Evolutionary conservation across 371 early-diverging fungal genomes (phyloP).

Genomic region (Nematocida sp.): DNA sequence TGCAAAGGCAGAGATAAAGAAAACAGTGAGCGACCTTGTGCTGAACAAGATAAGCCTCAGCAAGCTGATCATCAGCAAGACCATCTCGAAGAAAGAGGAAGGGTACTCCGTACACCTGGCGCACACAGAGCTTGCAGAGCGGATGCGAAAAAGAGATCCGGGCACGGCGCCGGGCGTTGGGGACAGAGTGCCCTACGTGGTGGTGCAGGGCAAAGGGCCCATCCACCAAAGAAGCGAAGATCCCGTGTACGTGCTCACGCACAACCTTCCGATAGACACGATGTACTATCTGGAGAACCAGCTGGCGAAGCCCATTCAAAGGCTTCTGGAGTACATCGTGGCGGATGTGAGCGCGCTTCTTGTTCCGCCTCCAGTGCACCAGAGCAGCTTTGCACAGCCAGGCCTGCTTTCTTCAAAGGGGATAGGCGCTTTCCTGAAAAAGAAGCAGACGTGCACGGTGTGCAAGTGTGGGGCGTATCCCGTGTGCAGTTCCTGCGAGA

Average conservation of each 20-base stretch:
- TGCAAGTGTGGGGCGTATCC: slow-evolving; percentile 79
- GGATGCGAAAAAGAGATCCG: slow-evolving; percentile 89
- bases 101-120: slow-evolving; percentile 93
- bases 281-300: slow-evolving; percentile 97
- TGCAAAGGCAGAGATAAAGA: slow-evolving; percentile 78
- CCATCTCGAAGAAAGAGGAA: slow-evolving; percentile 75
- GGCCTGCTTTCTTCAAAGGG: background rate
- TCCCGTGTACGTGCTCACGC: slow-evolving; percentile 92
- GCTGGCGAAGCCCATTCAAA: slow-evolving; percentile 81
- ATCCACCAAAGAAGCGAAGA: slow-evolving; percentile 97
- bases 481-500: slow-evolving; percentile 67
- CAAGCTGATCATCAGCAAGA: slow-evolving; percentile 91
- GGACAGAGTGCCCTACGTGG: slow-evolving; percentile 98
- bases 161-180: slow-evolving; percentile 80
- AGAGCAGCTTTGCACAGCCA: slow-evolving; percentile 76
- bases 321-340: slow-evolving; percentile 95
- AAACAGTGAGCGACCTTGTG: slow-evolving; percentile 79
- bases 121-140: slow-evolving; percentile 86
- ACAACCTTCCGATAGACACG: slow-evolving; percentile 95
- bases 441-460: slow-evolving; percentile 78
- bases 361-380: slow-evolving; percentile 80
- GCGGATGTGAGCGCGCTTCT: slow-evolving; percentile 74
- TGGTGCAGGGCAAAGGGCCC: slow-evolving; percentile 76
- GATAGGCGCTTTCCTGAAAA: slow-evolving; percentile 82
- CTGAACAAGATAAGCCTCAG: slow-evolving; percentile 92